Conservation (phyloP, 495 filamentous ascomycete genomes). For the Podospora fimiseda region DNA sequence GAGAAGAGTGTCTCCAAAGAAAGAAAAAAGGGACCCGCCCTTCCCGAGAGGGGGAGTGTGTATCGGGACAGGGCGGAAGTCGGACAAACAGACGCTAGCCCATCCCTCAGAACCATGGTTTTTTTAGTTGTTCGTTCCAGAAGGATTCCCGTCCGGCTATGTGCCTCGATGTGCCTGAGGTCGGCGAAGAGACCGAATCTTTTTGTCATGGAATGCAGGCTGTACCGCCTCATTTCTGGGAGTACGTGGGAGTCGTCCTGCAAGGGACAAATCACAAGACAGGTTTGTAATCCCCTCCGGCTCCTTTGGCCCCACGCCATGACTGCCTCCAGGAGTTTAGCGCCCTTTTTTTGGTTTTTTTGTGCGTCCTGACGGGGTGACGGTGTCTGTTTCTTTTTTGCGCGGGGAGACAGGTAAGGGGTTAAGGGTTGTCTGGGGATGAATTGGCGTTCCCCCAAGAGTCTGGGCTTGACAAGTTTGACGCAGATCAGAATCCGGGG, state of each 20-base stretch:
- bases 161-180: neutral
- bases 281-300: constrained; percentile 8
- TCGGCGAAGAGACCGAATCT: constrained; percentile 16
- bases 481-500: constrained; percentile 1
- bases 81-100: neutral
- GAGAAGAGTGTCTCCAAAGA: neutral
- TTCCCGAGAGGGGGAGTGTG: neutral
- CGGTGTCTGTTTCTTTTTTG: too few species aligned
- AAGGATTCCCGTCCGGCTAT: neutral
- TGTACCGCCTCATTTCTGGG: constrained; percentile 18
- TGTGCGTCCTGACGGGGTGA: neutral
- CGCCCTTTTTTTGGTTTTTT: constrained; percentile 12
- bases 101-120: neutral
- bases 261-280: constrained; percentile 31
- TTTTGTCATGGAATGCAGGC: constrained; percentile 34
- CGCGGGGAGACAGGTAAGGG: neutral
- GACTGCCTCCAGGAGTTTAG: constrained; percentile 14
- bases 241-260: constrained; percentile 30
- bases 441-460: neutral
- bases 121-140: neutral
- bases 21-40: neutral
- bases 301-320: constrained; percentile 7
- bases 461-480: neutral
- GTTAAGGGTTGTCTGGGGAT: neutral
- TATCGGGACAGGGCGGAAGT: neutral